Conservation (phyloP, 176 grass and related monocot genomes). For the Thinopyrum elongatum region DNA sequence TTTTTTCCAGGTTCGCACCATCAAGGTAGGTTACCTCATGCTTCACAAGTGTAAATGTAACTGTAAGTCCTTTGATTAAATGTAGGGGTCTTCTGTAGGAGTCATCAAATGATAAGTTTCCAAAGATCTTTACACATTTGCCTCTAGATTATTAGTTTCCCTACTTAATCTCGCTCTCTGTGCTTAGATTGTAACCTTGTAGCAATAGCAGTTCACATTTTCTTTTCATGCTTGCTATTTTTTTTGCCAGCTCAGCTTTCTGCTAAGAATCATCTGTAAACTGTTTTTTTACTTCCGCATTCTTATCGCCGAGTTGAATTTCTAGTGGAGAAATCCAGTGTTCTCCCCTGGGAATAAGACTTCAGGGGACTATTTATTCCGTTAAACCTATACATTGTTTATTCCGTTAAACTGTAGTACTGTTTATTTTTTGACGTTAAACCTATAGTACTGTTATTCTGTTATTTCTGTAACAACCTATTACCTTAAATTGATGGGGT, state of each 20-base stretch:
- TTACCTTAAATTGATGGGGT: neutral
- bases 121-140: conserved; percentile 15
- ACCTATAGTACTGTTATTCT: neutral
- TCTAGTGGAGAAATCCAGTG: neutral
- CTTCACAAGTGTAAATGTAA: conserved; percentile 33
- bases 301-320: conserved; percentile 9
- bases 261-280: conserved; percentile 10
- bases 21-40: conserved; percentile 84
- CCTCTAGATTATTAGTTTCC: neutral
- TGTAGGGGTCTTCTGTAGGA: conserved; percentile 12
- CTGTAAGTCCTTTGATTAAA: conserved; percentile 48
- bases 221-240: neutral
- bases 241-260: neutral
- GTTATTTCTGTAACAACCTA: conserved; percentile 5
- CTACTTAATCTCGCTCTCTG: neutral
- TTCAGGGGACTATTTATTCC: neutral
- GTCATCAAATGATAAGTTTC: conserved; percentile 7
- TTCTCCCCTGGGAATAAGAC: neutral
- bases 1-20: conserved; percentile 80
- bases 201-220: neutral
- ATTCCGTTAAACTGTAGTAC: neutral
- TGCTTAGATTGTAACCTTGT: conserved; percentile 6
- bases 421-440: neutral
- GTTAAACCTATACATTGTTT: neutral
- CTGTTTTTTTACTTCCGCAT: neutral